Percentiles rank a stretch among this genome's conserved stretches.
These are phyloP conservation scores for Edaphochlamys debaryana DNA, from an alignment of 139 green algal genomes.

Conservation along the genomic window DNA sequence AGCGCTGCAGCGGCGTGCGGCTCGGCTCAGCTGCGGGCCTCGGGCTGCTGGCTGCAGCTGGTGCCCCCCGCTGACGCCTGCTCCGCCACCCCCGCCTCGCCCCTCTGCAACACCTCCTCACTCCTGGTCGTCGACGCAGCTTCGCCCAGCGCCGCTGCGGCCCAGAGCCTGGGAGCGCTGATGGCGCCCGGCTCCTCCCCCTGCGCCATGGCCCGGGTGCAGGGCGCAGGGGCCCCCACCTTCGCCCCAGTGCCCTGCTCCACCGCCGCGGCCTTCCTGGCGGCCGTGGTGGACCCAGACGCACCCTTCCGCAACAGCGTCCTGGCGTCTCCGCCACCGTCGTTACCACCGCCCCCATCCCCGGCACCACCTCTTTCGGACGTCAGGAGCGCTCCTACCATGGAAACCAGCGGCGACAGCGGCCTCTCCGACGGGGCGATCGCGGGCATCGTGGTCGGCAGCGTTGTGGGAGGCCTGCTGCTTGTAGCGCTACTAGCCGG, in stretches of 20 bases:
- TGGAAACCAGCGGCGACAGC: no score
- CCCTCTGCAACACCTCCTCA: background rate
- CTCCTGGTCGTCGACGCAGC: background rate
- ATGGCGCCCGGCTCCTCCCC: background rate
- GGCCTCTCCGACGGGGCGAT: background rate
- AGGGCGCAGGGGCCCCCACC: background rate
- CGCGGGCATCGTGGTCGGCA: background rate
- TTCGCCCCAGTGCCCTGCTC: background rate
- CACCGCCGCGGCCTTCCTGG: background rate
- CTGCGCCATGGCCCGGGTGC: background rate
- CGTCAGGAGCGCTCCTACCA: background rate
- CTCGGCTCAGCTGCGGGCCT: background rate
- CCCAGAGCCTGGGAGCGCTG: background rate
- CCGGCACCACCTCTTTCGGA: background rate
- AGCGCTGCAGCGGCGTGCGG: background rate
- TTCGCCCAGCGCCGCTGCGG: no score
- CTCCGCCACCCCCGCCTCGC: background rate
- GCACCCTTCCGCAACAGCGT: background rate
- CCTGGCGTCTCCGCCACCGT: background rate
- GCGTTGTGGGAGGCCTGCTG: background rate
- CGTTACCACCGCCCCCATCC: background rate
- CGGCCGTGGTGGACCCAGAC: background rate
- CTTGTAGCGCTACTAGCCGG: no score
- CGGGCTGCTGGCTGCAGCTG: background rate
- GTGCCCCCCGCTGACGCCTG: background rate